Conservation (phyloP, 768 basidiomycete species). For the Kwoniella sp. region DNA sequence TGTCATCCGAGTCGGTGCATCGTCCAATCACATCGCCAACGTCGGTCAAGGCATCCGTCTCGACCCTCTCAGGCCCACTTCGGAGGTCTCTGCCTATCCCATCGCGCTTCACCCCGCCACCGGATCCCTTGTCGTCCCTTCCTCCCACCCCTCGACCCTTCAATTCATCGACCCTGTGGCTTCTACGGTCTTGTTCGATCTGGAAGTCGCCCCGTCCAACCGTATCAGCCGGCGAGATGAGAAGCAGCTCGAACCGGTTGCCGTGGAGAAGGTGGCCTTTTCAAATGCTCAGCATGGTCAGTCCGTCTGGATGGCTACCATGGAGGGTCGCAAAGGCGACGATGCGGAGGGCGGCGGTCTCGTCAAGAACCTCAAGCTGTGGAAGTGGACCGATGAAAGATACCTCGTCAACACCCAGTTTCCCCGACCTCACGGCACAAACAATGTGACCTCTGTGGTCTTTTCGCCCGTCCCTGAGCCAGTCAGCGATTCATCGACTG, state of each 20-base stretch:
- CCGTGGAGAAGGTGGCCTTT: conserved; percentile 67
- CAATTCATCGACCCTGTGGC: conserved; percentile 77
- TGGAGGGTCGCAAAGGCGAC: conserved; percentile 70
- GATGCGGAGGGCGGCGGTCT: conserved; percentile 61
- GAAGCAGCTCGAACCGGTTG: conserved; percentile 66
- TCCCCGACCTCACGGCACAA: conserved; percentile 74
- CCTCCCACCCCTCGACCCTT: conserved; percentile 91
- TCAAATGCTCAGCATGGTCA: conserved; percentile 51
- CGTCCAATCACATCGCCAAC: conserved; percentile 62
- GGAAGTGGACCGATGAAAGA: conserved; percentile 67
- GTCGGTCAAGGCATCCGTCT: conserved; percentile 57
- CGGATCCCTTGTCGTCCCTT: conserved; percentile 75
- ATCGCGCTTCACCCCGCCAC: conserved; percentile 71
- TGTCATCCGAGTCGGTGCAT: conserved; percentile 67
- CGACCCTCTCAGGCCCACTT: conserved; percentile 63
- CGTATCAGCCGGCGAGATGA: conserved; percentile 77
- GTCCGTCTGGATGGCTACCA: conserved; percentile 88
- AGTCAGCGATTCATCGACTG: conserved; percentile 20
- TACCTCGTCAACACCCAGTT: conserved; percentile 74
- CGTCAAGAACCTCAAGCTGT: conserved; percentile 76
- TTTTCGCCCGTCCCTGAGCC: conserved; percentile 59
- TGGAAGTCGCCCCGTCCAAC: conserved; percentile 92
- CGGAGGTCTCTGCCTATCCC: conserved; percentile 53
- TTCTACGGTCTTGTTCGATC: conserved; percentile 70
- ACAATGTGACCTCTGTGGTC: conserved; percentile 60